Conservation (phyloP, 2,329 filamentous ascomycete genomes). For the Apiospora pterosperma region DNA sequence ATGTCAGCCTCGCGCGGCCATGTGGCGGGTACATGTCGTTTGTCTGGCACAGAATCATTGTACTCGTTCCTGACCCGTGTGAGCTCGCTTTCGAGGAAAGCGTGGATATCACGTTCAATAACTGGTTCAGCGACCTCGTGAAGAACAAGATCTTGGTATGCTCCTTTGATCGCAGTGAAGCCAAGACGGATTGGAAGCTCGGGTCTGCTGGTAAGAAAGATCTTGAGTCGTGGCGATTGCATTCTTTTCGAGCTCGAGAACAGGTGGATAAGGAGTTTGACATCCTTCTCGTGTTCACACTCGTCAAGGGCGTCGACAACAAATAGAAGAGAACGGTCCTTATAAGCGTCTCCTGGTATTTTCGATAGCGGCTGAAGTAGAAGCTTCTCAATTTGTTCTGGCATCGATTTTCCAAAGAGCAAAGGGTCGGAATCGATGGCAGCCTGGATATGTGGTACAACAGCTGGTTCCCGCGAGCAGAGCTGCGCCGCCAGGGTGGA, state of each 20-base stretch:
- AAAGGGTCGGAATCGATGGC: no score
- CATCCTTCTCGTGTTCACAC: constrained; percentile 25
- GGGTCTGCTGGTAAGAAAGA: constrained; percentile 38
- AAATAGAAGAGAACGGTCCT: constrained; percentile 14
- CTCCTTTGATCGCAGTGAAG: constrained; percentile 23
- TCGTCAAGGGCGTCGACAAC: constrained; percentile 33
- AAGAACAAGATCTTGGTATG: no score
- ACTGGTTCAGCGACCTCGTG: background rate
- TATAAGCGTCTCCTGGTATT: no score
- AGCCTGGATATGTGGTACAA: no score
- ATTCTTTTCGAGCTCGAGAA: constrained; percentile 13
- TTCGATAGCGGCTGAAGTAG: constrained; percentile 30
- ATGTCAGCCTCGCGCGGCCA: background rate
- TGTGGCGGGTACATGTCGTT: background rate
- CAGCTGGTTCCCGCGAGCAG: no score
- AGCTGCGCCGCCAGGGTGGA: no score
- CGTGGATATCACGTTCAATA: background rate
- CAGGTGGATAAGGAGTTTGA: constrained; percentile 24
- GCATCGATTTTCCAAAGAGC: constrained; percentile 23
- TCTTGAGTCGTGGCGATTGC: constrained; percentile 16
- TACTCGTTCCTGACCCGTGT: background rate
- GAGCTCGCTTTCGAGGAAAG: background rate
- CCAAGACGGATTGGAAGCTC: constrained; percentile 31
- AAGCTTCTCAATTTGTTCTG: constrained; percentile 39
- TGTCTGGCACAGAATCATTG: no score